Conservation (phyloP, 352 stramenopile species). For the Pythium scleroteichum region DNA sequence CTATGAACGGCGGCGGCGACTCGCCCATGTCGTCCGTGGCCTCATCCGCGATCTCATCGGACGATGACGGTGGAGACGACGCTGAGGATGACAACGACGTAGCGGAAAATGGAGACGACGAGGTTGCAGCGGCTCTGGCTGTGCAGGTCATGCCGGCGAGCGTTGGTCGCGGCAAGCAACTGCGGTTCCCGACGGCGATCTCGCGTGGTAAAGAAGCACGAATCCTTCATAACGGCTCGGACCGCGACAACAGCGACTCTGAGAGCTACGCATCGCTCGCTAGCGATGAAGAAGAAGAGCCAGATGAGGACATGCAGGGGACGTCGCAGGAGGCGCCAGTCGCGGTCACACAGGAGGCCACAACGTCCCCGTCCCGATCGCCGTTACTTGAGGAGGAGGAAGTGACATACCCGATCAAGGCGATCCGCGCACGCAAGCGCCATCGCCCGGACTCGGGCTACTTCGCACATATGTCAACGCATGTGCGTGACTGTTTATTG, state of each 20-base stretch:
- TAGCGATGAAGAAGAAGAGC: constrained; percentile 62
- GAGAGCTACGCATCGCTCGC: constrained; percentile 76
- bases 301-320: constrained; percentile 32
- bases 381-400: constrained; percentile 28
- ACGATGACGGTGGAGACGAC: constrained; percentile 30
- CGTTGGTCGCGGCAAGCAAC: constrained; percentile 75
- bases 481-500: constrained; percentile 80
- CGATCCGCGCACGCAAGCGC: constrained; percentile 67
- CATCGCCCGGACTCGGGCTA: constrained; percentile 82
- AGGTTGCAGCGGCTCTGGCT: constrained; percentile 25
- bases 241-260: constrained; percentile 47
- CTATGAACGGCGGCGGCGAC: constrained; percentile 23
- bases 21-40: constrained; percentile 33
- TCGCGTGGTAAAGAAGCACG: constrained; percentile 73
- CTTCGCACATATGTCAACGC: constrained; percentile 85
- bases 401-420: constrained; percentile 69
- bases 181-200: constrained; percentile 69
- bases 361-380: neutral
- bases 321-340: constrained; percentile 4
- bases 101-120: constrained; percentile 13
- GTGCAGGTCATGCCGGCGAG: constrained; percentile 75
- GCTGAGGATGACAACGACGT: constrained; percentile 14
- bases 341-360: neutral
- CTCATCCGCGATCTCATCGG: constrained; percentile 36
- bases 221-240: constrained; percentile 39